Base-by-base conservation (phyloP, 2,329 filamentous ascomycete species). In the Coniella lustricola region DNA sequence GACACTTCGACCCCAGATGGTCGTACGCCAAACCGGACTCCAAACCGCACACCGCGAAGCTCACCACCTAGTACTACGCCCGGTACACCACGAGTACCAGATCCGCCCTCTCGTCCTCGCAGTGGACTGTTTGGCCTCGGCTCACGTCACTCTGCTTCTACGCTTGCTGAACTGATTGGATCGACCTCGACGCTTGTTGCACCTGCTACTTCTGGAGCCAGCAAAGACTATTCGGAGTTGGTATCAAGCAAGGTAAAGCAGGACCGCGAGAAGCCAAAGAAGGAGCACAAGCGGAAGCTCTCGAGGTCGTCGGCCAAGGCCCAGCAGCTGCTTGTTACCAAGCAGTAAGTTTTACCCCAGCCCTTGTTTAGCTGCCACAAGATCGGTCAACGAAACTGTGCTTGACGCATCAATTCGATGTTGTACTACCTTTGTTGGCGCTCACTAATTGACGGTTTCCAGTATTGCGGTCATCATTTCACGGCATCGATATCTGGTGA, bases 401-500 rank as follows among this genome's bases (percentile, higher is more conserved):
- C 25, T 29, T 29, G 25, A 29, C 10, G 5, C 10, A 29, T 10
- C 25, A 29, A n/a, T 10, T 29, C 25, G 25, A 10, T 10, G 10
- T n/a, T n/a, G n/a, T n/a, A n/a, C n/a, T 29, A 29, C 25, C 5
- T 10, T 29, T 29, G 25, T 8, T 4, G 12, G 10, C 17, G 3
- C 12, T 20, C 14, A 14, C 8, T 21, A 32, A 32, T 44, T 4
- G 36, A 32, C 8, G 29, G 4, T 36, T 12, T 7, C 3, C n/a
- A 46, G 44, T 56, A 82, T 84, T 51, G 79, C 79, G 4, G 73
- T 79, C 53, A 90, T 86, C 14, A 76, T 95, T 17, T 82, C 83
- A 32, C 79, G 90, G 3, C 90, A 95, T 57, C 79, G 81, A 47
- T 96, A 95, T 62, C 75, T 96, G 12, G 76, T 90, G 47, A 89